Percentiles rank a stretch among this genome's conserved stretches.
Conservation (phyloP, 2,329 filamentous ascomycete genomes). For the Mycosphaerella sp. region DNA sequence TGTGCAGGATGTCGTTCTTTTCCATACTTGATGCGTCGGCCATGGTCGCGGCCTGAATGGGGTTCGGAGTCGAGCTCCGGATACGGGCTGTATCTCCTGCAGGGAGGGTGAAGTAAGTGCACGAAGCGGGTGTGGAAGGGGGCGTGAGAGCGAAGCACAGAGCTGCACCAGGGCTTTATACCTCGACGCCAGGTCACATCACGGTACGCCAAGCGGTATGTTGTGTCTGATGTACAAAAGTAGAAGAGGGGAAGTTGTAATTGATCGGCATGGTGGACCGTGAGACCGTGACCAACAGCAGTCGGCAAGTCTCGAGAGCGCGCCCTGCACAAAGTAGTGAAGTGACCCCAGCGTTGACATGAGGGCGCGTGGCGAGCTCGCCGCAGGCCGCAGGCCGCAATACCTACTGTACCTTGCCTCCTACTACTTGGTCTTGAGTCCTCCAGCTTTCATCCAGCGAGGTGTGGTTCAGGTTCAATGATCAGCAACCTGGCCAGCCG, state of each 20-base stretch:
- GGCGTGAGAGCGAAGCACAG: neutral
- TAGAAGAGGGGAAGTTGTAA: conserved; percentile 12
- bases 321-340: conserved; percentile 5
- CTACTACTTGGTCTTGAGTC: too few species aligned
- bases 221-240: neutral
- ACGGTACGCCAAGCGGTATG: conserved; percentile 4
- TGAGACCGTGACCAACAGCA: neutral
- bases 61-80: neutral
- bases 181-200: neutral
- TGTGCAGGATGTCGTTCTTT: conserved; percentile 20
- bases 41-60: neutral
- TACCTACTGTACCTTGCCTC: neutral
- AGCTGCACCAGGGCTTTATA: conserved; percentile 3
- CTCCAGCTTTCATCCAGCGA: too few species aligned
- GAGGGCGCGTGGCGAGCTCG: neutral
- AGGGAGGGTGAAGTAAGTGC: neutral
- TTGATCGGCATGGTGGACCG: neutral
- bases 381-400: neutral
- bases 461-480: conserved; percentile 12
- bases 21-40: conserved; percentile 10
- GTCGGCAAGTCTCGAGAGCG: neutral
- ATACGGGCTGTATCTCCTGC: neutral
- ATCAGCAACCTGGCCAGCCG: conserved; percentile 8
- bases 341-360: conserved; percentile 4
- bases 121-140: neutral